Conservation (phyloP, 2,329 filamentous ascomycete species). For the Paecilomyces variotii region DNA sequence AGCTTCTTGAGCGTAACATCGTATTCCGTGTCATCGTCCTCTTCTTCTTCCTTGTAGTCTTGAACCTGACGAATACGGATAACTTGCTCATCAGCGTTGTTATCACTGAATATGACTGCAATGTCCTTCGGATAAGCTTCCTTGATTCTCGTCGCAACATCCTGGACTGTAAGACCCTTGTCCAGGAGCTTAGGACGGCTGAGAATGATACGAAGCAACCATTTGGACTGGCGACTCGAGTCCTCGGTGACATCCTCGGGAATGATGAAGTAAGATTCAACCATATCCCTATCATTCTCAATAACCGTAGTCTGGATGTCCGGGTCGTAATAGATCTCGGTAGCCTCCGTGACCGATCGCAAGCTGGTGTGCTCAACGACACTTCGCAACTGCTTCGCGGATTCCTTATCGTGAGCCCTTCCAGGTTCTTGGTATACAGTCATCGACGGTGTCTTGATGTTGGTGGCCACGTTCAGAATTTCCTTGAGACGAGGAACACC, state of each 20-base stretch:
- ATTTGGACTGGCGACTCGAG: conserved; percentile 67
- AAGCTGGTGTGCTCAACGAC: conserved; percentile 90
- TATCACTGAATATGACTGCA: conserved; percentile 92
- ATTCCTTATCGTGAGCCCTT: conserved; percentile 59
- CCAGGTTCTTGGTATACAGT: conserved; percentile 69
- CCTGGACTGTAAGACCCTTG: conserved; percentile 78
- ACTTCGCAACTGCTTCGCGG: conserved; percentile 78
- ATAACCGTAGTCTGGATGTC: conserved; percentile 81
- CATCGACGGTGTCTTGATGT: conserved; percentile 99
- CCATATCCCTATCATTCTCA: conserved; percentile 81
- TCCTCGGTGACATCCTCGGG: conserved; percentile 69
- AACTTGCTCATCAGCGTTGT: conserved; percentile 92
- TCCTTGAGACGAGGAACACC: conserved; percentile 99
- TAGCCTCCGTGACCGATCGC: conserved; percentile 80
- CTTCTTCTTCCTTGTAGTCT: conserved; percentile 62
- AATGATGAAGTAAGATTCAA: conserved; percentile 94
- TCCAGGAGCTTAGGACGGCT: conserved; percentile 92
- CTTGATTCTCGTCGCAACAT: conserved; percentile 85
- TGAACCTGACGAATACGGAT: conserved; percentile 82
- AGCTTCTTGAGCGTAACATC: conserved; percentile 90
- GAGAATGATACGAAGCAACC: conserved; percentile 87
- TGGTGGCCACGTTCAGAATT: conserved; percentile 94
- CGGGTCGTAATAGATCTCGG: conserved; percentile 96
- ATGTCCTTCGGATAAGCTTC: conserved; percentile 77
- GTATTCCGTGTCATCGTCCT: conserved; percentile 68